Evolutionary conservation across 441 rosid species (phyloP), one percentile per base, ranked within the genome.

Genomic region (Jatropha multifida): DNA sequence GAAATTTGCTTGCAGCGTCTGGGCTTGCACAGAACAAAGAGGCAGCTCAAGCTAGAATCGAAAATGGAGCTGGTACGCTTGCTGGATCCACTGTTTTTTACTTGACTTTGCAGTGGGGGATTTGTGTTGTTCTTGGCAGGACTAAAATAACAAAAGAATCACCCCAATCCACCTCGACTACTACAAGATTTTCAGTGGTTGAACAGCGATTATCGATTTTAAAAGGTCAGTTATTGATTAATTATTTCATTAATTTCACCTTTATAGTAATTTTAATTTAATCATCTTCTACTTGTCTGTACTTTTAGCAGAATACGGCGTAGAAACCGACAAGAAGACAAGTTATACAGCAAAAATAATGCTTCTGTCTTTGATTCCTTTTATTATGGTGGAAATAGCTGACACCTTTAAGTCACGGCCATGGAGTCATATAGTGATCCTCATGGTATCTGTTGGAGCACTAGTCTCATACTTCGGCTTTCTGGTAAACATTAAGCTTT

Each of bases 81-180:
- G 79, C 71, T 7, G 74, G 79, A 27, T 70, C 74, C 7, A 76
- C 79, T 63, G 65, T 76, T 41, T 76, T 76, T 63, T 62, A 20
- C 75, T 27, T 70, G 49, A 76, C 74, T 3, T 70, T 76, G 6
- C 79, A 76, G 63, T 76, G 79, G 79, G 75, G 79, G 7, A 52
- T 76, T 54, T 76, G 79, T 54, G 68, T 76, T 18, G 7, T 70
- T 64, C 69, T 54, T 8, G 79, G 74, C 3, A 54, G 52, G 27
- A 27, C 58, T 52, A 42, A 56, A 37, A 10, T 4, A 52, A n/a
- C 6, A 5, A 10, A 65, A 10, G 63, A 4, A 17, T 69, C 74
- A 40, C 63, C 70, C 40, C 7, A 48, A 48, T 0, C 44, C 27
- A 20, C 67, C 32, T 18, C 74, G 4, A 2, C 41, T 40, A 20